Conservation (phyloP, 2,329 filamentous ascomycete genomes). For the Penicillium fuscoglaucum region DNA sequence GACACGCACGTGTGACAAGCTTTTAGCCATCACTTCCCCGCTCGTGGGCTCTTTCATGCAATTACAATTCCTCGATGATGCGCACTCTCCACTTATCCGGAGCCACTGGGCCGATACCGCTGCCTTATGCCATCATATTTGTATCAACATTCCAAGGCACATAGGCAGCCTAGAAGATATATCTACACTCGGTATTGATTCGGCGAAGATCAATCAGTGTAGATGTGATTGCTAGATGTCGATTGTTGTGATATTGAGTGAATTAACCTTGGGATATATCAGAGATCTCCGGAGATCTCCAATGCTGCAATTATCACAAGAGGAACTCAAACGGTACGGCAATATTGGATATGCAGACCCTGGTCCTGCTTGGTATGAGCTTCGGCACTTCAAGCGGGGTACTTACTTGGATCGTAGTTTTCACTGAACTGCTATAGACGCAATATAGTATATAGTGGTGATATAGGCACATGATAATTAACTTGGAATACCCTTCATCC, state of each 20-base stretch:
- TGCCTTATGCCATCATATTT: slow-evolving; percentile 13
- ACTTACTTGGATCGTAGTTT: not conserved
- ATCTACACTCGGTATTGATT: not conserved
- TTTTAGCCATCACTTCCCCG: slow-evolving; percentile 15
- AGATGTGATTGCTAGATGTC: not conserved
- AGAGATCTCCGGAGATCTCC: not conserved
- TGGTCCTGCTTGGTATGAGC: not conserved
- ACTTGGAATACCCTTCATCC: not conserved
- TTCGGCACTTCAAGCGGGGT: not conserved
- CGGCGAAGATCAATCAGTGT: not conserved
- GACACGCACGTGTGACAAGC: slow-evolving; percentile 10
- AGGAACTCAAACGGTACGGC: not conserved
- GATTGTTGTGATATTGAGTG: not conserved
- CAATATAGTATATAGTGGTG: not conserved
- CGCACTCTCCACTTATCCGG: slow-evolving; percentile 15
- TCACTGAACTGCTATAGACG: not conserved
- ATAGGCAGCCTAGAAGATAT: not conserved
- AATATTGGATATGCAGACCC: not conserved
- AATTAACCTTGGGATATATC: not conserved
- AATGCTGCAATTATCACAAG: not conserved
- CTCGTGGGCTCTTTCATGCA: slow-evolving; percentile 8
- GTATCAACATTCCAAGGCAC: not conserved
- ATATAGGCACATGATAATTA: not conserved
- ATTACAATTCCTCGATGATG: slow-evolving; percentile 13
- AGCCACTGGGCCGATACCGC: slow-evolving; percentile 22